phyloP scores from a whole-genome alignment of 345 rosid species.

The Ailanthus altissimus region DNA sequence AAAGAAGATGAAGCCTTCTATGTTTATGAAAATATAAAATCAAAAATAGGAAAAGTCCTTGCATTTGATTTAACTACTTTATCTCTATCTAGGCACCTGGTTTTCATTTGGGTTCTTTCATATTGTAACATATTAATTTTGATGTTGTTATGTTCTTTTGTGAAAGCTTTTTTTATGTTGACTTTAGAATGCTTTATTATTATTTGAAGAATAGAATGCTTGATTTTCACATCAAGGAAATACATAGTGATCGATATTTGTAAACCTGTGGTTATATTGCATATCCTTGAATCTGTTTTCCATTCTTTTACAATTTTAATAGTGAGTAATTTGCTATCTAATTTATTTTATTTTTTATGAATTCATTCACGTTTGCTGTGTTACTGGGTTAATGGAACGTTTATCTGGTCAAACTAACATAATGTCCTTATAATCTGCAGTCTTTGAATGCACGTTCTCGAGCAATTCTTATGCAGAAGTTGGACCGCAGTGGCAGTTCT shows the following conservation, averaged over 20 bases:
- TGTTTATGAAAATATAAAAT: not conserved
- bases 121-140: not conserved
- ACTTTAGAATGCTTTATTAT: too few relatives aligned
- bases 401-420: slow-evolving; percentile 9
- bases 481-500: slow-evolving; percentile 84
- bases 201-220: not conserved
- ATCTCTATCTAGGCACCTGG: not conserved
- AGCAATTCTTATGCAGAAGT: slow-evolving; percentile 85
- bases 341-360: slow-evolving; percentile 13
- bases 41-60: not conserved
- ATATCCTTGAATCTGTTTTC: not conserved
- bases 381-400: not conserved
- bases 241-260: not conserved
- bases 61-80: not conserved
- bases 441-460: slow-evolving; percentile 88
- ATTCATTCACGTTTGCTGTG: slow-evolving; percentile 1
- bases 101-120: not conserved
- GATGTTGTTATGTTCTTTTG: not conserved
- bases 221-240: not conserved
- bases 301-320: not conserved
- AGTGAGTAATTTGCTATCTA: not conserved
- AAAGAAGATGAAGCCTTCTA: not conserved
- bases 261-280: not conserved
- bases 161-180: not conserved
- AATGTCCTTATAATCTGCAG: slow-evolving; percentile 44